Evolutionary conservation across 805 yeast species (phyloP), one percentile per base, ranked within the genome.

Genomic region (Vanderwaltozyma polyspora): DNA sequence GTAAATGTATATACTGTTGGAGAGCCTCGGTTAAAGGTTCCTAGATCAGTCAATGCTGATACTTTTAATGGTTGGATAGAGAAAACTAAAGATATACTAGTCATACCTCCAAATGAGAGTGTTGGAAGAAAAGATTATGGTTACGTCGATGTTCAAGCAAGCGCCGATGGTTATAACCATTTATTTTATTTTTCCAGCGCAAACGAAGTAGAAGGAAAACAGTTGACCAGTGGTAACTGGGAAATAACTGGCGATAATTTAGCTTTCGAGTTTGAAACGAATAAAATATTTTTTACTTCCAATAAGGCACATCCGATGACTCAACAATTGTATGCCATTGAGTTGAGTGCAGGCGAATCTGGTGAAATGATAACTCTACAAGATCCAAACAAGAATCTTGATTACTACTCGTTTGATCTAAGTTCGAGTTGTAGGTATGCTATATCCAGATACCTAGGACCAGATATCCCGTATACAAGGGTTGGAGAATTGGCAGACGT

Each of bases 131-230:
- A 25, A 2, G 47, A 32, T 1, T 42, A 64, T 38, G 89, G 89
- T 0, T 82, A 76, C 47, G 63, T 81, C 33, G 91, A 81, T 50
- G 57, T 73, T 3, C 66, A 74, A 11, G 74, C 69, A 13, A 66
- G 63, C 23, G 63, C 49, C 9, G 36, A 62, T 10, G 78, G 80
- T 0, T 78, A 57, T 52, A 72, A 70, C 40, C 91, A 81, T 51
- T 55, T 82, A 31, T 83, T 75, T 2, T 74, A 70, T 49, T 80
- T 73, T 44, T 58, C 67, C 13, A 61, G 69, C 2, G 64, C 70
- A 1, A 49, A 57, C 5, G 51, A 68, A 23, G 46, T 59, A 0
- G 48, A 54, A 3, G 75, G 75, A 1, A 41, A 36, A 4, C 60
- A 66, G 31, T 35, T 73, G 7, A 66, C 76, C 0, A 32, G 40